A percentile compares a stretch with the other conserved stretches of the same genome.
These are phyloP conservation scores for Dryas integrifolia DNA, from an alignment of 331 rosid species.

Conservation along the genomic window DNA sequence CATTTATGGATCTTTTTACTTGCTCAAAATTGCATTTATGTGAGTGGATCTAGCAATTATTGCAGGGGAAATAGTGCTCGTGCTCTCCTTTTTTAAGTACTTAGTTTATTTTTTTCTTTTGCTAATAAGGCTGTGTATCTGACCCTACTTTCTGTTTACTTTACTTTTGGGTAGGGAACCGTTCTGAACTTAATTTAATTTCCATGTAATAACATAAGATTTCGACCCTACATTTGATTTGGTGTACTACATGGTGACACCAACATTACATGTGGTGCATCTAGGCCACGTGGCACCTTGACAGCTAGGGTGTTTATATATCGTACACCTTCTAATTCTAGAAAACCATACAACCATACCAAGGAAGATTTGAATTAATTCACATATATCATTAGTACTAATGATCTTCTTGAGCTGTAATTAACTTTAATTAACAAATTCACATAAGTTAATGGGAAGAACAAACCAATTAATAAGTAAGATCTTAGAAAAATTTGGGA, in stretches of 20 bases:
- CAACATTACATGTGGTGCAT: constrained; percentile 65
- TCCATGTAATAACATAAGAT: neutral
- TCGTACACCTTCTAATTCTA: neutral
- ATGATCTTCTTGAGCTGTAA: constrained; percentile 31
- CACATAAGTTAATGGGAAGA: constrained; percentile 20
- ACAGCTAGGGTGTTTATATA: constrained; percentile 28
- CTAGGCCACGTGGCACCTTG: constrained; percentile 33
- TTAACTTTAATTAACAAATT: neutral
- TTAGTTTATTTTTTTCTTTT: neutral
- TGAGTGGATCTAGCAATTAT: constrained; percentile 5
- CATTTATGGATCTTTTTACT: too few relatives aligned
- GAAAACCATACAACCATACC: neutral
- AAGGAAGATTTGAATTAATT: constrained; percentile 17
- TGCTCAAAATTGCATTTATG: neutral
- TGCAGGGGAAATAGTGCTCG: neutral
- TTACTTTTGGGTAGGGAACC: constrained; percentile 3
- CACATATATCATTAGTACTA: constrained; percentile 24
- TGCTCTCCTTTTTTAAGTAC: neutral
- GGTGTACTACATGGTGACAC: constrained; percentile 29
- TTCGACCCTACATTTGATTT: neutral
- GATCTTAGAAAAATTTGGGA: constrained; percentile 32
- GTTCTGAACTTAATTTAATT: neutral
- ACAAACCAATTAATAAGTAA: constrained; percentile 38
- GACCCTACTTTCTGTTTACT: neutral
- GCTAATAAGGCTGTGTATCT: neutral